A percentile compares a stretch with the other conserved stretches of the same genome.
Conservation (phyloP, 495 filamentous ascomycete species). For the Lindgomyces ingoldianus region DNA sequence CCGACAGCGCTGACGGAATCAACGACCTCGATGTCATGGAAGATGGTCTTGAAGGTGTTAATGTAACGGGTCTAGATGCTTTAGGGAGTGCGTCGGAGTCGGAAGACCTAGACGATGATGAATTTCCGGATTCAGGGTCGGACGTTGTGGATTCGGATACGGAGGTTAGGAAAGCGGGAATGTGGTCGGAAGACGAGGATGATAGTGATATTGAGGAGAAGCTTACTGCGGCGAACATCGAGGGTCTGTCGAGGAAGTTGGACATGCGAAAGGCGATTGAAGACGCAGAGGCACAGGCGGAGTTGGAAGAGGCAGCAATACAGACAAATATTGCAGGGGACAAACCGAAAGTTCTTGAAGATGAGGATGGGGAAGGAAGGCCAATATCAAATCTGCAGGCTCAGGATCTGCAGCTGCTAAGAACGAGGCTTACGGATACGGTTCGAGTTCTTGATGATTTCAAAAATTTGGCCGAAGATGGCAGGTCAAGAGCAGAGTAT, state of each 20-base stretch:
- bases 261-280: constrained; percentile 69
- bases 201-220: constrained; percentile 85
- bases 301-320: constrained; percentile 82
- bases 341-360: constrained; percentile 68
- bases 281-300: constrained; percentile 73
- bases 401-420: constrained; percentile 85
- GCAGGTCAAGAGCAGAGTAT: constrained; percentile 82
- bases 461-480: constrained; percentile 71
- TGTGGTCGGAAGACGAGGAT: constrained; percentile 96
- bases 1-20: constrained; percentile 43
- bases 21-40: constrained; percentile 45
- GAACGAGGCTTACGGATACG: constrained; percentile 88
- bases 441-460: constrained; percentile 90
- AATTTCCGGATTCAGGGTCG: constrained; percentile 59
- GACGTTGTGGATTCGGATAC: constrained; percentile 49
- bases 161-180: constrained; percentile 47
- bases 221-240: constrained; percentile 94
- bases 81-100: constrained; percentile 44
- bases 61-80: constrained; percentile 43
- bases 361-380: constrained; percentile 53
- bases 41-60: constrained; percentile 50
- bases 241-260: constrained; percentile 78
- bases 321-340: constrained; percentile 95
- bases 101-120: constrained; percentile 51
- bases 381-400: constrained; percentile 61